Conservation (phyloP, 148 eudicot genomes). For the Cornus kousa region DNA sequence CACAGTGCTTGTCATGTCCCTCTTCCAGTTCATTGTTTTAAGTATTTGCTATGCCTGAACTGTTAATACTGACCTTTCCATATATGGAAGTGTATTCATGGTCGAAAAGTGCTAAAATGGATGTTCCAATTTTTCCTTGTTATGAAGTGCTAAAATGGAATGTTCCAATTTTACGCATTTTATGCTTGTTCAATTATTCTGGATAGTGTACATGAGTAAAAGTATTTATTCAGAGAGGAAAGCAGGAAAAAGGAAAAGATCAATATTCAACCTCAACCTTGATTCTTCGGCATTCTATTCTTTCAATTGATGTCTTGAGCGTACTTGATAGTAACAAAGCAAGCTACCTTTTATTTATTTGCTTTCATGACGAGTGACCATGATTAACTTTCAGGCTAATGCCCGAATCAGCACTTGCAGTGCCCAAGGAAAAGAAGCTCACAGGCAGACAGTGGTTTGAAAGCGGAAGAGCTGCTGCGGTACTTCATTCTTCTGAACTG, state of each 20-base stretch:
- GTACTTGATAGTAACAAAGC: neutral
- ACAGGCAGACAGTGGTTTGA: slow-evolving; percentile 95
- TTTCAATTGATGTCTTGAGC: neutral
- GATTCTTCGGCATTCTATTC: neutral
- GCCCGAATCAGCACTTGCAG: slow-evolving; percentile 86
- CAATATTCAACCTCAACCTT: neutral
- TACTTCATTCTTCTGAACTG: slow-evolving; percentile 26
- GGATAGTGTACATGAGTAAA: neutral
- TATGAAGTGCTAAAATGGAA: neutral
- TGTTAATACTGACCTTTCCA: neutral
- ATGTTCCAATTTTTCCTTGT: neutral
- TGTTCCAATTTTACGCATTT: neutral
- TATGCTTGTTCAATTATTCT: no score
- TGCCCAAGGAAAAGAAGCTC: slow-evolving; percentile 82
- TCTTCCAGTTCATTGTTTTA: neutral
- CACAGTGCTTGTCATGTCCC: no score
- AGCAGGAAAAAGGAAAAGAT: neutral
- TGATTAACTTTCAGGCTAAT: slow-evolving; percentile 52
- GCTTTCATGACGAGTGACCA: neutral
- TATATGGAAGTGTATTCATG: neutral
- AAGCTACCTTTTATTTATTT: slow-evolving; percentile 3
- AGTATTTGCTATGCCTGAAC: neutral
- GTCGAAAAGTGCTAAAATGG: neutral
- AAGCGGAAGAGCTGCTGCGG: slow-evolving; percentile 84
- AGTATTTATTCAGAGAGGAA: neutral